Evolutionary conservation across 2,329 filamentous ascomycete genomes (phyloP), one percentile per base, ranked within the genome.

Genomic region (Botrytis aclada): DNA sequence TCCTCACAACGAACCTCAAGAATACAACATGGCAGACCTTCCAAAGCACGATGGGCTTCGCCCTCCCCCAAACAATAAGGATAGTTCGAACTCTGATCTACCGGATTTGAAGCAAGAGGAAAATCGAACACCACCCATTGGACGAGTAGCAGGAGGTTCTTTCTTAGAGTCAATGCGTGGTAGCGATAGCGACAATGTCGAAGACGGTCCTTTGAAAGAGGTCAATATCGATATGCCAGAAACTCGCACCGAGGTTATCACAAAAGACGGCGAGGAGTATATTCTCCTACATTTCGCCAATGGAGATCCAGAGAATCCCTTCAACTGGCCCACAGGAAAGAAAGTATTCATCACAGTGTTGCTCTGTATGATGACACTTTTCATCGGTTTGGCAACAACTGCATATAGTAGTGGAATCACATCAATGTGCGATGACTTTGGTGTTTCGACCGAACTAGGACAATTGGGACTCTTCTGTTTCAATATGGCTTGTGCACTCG

Each of bases 401-500:
- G 84, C 85, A 18, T 87, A 87, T 80, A 85, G 83, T 70, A 85
- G 84, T 34, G 85, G 85, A 61, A 85, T 87, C 75, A 77, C 78
- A 70, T 80, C 78, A 70, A 87, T 87, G 85, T 80, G 78, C 20
- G 76, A 78, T 47, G 85, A 87, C 0, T 78, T 87, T 12, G 81
- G 83, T 37, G 81, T 83, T 4, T 82, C 82, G 0, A 79, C 78
- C 0, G 82, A 84, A 70, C 77, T 85, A 8, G 85, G 85, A 45
- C 82, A 87, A 77, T 77, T 87, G 9, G 85, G 85, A 74, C 80
- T 87, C 25, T 97, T 96, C 81, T 95, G 93, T 56, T 80, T 88
- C 65, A 94, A 94, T 7, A 97, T 97, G 76, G 93, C 88, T 0
- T 93, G 93, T 76, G 90, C 84, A 1, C 80, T 94, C n/a, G 92